Evolutionary conservation across 2,329 filamentous ascomycete genomes (phyloP).

Genomic region (Fusarium secorum): DNA sequence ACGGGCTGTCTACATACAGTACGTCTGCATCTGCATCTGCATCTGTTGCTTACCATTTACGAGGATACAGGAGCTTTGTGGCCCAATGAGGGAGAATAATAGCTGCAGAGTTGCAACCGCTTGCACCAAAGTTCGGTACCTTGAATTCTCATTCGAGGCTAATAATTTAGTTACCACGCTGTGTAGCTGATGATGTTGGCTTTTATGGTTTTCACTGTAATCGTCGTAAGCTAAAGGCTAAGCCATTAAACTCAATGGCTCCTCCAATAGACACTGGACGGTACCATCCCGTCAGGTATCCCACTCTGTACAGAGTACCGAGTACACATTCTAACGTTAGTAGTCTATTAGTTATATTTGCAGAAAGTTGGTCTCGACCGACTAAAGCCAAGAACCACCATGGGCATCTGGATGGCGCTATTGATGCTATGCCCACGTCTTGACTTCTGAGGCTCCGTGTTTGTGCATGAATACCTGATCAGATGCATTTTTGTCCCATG

Average conservation of each 20-base stretch:
- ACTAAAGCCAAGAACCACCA: constrained; percentile 8
- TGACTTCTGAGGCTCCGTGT: constrained; percentile 12
- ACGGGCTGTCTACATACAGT: not conserved
- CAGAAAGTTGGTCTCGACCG: constrained; percentile 10
- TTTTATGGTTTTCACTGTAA: not conserved
- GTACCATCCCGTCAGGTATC: not conserved
- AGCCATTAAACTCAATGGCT: constrained; percentile 25
- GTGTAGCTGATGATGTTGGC: constrained; percentile 6
- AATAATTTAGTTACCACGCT: not conserved
- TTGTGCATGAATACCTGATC: constrained; percentile 14
- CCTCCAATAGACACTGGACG: not conserved
- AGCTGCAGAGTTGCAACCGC: constrained; percentile 18
- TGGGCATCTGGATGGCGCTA: constrained; percentile 16
- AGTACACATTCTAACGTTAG: not conserved
- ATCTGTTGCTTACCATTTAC: constrained; percentile 23
- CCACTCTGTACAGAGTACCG: not conserved
- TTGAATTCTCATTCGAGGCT: constrained; percentile 23
- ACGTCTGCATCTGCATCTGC: not conserved
- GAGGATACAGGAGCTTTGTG: constrained; percentile 21
- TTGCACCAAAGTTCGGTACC: constrained; percentile 12
- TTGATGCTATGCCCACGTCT: constrained; percentile 32
- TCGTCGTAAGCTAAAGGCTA: constrained; percentile 15
- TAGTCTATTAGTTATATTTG: not conserved
- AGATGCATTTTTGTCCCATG: constrained; percentile 16
- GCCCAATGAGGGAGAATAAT: constrained; percentile 13